phyloP scores from a whole-genome alignment of 1,284 basidiomycete species.

The Cerrena zonata region DNA sequence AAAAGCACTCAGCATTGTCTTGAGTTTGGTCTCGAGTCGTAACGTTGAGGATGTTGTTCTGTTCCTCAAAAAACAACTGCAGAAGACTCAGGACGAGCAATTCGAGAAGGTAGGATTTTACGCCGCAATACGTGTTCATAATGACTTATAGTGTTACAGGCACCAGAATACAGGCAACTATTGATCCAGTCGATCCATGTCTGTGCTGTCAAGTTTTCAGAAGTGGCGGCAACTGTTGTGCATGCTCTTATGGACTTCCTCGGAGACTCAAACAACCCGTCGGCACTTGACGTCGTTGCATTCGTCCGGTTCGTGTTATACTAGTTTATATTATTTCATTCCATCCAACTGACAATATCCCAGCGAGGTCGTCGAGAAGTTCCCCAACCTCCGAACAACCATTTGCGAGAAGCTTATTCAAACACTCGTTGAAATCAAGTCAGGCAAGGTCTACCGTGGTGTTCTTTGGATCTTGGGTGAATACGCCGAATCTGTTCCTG shows the following conservation, averaged over 20 bases:
- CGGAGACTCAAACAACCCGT: conserved; percentile 91
- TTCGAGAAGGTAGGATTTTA: conserved; percentile 67
- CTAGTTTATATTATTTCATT: not conserved
- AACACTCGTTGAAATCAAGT: conserved; percentile 87
- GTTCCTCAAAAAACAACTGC: conserved; percentile 97
- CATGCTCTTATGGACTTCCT: conserved; percentile 98
- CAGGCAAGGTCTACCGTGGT: conserved; percentile 95
- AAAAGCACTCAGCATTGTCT: conserved; percentile 85
- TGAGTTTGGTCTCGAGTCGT: conserved; percentile 90
- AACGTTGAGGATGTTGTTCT: conserved; percentile 98
- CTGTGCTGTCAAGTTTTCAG: conserved; percentile 96
- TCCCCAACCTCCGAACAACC: conserved; percentile 79
- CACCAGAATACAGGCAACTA: conserved; percentile 90
- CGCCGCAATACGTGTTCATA: not conserved
- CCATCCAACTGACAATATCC: conserved; percentile 1
- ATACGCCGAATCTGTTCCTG: conserved; percentile 66
- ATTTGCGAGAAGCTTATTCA: conserved; percentile 85
- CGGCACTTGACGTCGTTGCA: conserved; percentile 90
- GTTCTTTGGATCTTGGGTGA: conserved; percentile 98
- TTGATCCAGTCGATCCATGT: conserved; percentile 97
- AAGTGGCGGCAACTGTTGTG: conserved; percentile 93
- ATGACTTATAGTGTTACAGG: conserved; percentile 51
- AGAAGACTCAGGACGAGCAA: conserved; percentile 81
- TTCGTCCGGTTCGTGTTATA: conserved; percentile 72
- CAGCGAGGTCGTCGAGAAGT: conserved; percentile 96